phyloP scores from a whole-genome alignment of 306 rosid genomes.

The Canavalia ensiformis region DNA sequence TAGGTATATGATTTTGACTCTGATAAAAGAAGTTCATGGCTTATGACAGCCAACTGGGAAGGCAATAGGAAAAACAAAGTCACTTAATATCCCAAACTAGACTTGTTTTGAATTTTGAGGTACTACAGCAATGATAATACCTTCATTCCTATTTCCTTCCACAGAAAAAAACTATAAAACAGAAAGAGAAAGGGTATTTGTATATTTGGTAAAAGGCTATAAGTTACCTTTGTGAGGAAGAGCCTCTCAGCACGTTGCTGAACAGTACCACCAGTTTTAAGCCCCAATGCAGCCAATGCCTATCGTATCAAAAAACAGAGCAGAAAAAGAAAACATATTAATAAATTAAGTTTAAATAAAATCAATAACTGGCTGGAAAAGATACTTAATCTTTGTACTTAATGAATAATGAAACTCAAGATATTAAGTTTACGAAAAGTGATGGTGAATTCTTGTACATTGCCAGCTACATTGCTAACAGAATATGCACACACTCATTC shows the following conservation, averaged over 20 bases:
- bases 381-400: background rate
- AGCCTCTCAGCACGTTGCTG: conserved; percentile 99
- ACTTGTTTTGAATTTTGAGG: conserved; percentile 8
- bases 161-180: background rate
- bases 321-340: conserved; percentile 2
- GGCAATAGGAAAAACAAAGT: background rate
- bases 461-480: background rate
- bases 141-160: background rate
- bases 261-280: conserved; percentile 90
- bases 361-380: conserved; percentile 26
- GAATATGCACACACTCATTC: background rate
- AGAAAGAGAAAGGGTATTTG: background rate
- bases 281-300: conserved; percentile 86
- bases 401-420: conserved; percentile 28
- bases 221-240: conserved; percentile 87
- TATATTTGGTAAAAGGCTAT: background rate
- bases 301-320: conserved; percentile 43
- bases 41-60: background rate
- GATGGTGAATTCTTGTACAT: background rate
- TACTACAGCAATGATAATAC: conserved; percentile 13
- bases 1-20: conserved; percentile 25
- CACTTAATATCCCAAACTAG: background rate
- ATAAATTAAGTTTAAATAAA: conserved; percentile 13
- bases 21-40: conserved; percentile 12
- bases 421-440: conserved; percentile 15